Evolutionary conservation across 176 grass and related monocot species (phyloP).

Genomic region (Triticum timopheevii): DNA sequence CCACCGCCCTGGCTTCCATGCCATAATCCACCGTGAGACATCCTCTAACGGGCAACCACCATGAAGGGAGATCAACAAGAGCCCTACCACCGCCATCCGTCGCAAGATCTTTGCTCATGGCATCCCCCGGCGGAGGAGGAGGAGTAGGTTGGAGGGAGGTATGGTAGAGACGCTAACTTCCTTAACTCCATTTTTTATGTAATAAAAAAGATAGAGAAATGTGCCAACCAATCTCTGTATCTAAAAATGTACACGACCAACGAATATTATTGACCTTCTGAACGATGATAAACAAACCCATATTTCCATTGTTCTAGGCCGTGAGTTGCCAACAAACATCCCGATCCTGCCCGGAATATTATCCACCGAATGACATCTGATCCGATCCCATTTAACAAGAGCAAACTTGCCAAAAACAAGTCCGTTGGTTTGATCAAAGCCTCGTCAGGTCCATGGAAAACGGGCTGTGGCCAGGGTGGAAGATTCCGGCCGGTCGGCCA

Average conservation of each 20-base stretch:
- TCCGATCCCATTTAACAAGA: background rate
- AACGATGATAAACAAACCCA: background rate
- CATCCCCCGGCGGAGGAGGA: too few relatives aligned
- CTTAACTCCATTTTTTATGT: too few relatives aligned
- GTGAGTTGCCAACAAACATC: background rate
- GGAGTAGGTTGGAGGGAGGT: too few relatives aligned
- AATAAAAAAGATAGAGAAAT: background rate
- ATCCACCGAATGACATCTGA: constrained; percentile 3
- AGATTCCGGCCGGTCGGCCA: constrained; percentile 32
- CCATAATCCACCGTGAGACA: too few relatives aligned
- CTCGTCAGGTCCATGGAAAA: background rate
- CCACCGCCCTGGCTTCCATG: too few relatives aligned
- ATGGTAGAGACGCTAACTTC: too few relatives aligned
- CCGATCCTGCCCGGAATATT: background rate
- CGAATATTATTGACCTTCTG: background rate
- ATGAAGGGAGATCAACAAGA: too few relatives aligned
- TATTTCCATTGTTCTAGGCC: background rate
- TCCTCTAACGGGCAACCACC: too few relatives aligned
- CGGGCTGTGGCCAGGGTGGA: constrained; percentile 48
- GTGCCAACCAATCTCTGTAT: background rate
- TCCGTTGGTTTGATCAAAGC: background rate
- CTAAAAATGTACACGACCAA: background rate
- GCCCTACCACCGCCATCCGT: too few relatives aligned
- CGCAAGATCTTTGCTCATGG: too few relatives aligned
- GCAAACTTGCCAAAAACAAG: background rate